A percentile compares a stretch with the other conserved stretches of the same genome.
Conservation (phyloP, 2,329 filamentous ascomycete genomes). For the Trematosphaeria pertusa region DNA sequence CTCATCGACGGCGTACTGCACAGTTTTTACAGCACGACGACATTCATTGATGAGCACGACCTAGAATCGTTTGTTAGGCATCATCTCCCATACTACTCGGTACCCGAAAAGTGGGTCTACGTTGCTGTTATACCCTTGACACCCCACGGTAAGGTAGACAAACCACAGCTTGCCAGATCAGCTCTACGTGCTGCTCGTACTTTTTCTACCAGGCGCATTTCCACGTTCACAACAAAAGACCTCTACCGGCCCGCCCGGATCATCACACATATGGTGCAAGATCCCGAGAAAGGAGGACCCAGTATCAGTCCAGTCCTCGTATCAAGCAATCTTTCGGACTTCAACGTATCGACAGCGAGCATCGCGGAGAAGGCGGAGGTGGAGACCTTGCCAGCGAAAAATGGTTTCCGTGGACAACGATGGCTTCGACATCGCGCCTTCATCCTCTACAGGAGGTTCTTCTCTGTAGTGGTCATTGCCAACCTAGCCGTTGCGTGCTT, state of each 20-base stretch:
- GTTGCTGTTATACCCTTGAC: conserved; percentile 58
- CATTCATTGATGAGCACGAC: conserved; percentile 27
- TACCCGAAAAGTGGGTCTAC: conserved; percentile 56
- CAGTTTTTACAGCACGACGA: conserved; percentile 57
- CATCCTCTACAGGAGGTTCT: conserved; percentile 42
- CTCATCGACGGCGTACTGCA: conserved; percentile 57
- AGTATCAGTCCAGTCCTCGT: conserved; percentile 8
- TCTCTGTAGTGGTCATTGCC: conserved; percentile 34
- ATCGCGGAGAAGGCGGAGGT: conserved; percentile 22
- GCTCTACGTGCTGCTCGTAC: conserved; percentile 15
- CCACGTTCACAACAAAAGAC: conserved; percentile 12
- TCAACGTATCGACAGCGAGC: conserved; percentile 19
- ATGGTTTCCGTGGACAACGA: conserved; percentile 32
- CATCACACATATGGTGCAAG: neutral
- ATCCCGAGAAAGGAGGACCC: conserved; percentile 14
- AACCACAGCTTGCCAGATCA: conserved; percentile 51
- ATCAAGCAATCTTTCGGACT: conserved; percentile 18
- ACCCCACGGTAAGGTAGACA: conserved; percentile 63
- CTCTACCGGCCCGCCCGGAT: conserved; percentile 12
- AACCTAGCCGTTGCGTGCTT: conserved; percentile 37
- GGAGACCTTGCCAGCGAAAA: conserved; percentile 30
- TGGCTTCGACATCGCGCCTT: conserved; percentile 43
- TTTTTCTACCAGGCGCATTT: conserved; percentile 1
- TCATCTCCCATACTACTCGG: conserved; percentile 61
- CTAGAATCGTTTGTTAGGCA: conserved; percentile 51